Evolutionary conservation across 2,329 filamentous ascomycete species (phyloP).

Genomic region (Clonostachys sp.): DNA sequence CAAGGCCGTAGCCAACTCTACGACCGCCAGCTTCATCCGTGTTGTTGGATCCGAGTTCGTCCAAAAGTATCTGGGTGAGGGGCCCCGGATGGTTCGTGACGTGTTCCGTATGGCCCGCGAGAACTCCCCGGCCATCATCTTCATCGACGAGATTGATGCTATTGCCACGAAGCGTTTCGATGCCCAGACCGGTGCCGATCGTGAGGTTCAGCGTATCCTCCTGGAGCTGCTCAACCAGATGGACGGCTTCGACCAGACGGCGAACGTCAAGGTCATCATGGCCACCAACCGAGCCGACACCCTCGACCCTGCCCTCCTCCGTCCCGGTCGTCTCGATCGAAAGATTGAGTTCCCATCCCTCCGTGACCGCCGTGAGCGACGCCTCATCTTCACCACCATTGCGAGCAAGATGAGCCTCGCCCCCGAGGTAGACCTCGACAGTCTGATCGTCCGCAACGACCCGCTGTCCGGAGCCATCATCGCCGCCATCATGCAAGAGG

Average conservation of each 20-base stretch:
- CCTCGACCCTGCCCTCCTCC: constrained; percentile 87
- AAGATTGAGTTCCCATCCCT: constrained; percentile 99
- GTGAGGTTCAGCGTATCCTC: constrained; percentile 97
- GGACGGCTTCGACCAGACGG: constrained; percentile 98
- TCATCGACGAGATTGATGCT: constrained; percentile 98
- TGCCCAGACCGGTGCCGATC: constrained; percentile 94
- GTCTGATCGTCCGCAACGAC: constrained; percentile 93
- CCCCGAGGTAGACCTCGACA: constrained; percentile 94
- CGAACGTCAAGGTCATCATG: constrained; percentile 99
- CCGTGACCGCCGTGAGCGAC: constrained; percentile 87
- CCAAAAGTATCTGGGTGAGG: constrained; percentile 97
- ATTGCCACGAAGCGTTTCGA: constrained; percentile 99
- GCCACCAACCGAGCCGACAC: constrained; percentile 98
- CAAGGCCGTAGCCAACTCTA: constrained; percentile 97
- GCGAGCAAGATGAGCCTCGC: constrained; percentile 95
- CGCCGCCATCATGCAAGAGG: constrained; percentile 98
- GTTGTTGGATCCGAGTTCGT: constrained; percentile 98
- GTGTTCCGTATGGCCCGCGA: constrained; percentile 99
- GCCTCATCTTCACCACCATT: constrained; percentile 97
- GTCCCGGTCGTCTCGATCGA: constrained; percentile 89
- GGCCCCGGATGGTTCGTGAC: constrained; percentile 96
- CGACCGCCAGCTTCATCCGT: constrained; percentile 95
- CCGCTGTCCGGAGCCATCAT: constrained; percentile 93
- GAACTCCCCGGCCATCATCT: constrained; percentile 97
- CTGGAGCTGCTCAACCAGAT: constrained; percentile 98